phyloP scores from a whole-genome alignment of 495 filamentous ascomycete species.

The Opeltia flavorubescens region DNA sequence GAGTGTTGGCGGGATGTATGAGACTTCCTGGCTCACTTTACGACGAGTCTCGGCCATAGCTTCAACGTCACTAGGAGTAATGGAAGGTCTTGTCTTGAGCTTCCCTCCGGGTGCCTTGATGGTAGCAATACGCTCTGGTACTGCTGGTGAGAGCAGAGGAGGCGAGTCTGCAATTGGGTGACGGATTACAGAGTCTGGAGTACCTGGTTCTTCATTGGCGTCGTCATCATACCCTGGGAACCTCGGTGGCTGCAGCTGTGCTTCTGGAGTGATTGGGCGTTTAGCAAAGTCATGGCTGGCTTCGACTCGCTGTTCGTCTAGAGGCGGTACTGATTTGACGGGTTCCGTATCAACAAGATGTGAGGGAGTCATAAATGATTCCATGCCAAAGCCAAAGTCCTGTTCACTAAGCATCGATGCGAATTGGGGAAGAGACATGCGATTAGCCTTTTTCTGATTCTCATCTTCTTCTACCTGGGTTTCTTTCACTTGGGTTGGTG shows the following conservation, averaged over 20 bases:
- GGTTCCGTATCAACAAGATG: conserved; percentile 24
- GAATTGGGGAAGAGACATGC: conserved; percentile 32
- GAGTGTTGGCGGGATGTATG: conserved; percentile 47
- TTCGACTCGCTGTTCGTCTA: not conserved
- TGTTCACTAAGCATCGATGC: conserved; percentile 27
- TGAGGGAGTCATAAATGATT: conserved; percentile 35
- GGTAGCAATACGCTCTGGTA: conserved; percentile 78
- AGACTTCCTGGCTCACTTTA: conserved; percentile 54
- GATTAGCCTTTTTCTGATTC: conserved; percentile 7
- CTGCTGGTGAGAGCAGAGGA: conserved; percentile 36
- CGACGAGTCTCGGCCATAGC: conserved; percentile 80
- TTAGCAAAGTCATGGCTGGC: conserved; percentile 36
- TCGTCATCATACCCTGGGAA: conserved; percentile 30
- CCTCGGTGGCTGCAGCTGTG: conserved; percentile 33
- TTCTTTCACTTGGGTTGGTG: not conserved
- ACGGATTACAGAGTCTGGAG: conserved; percentile 88
- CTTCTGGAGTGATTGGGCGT: conserved; percentile 52
- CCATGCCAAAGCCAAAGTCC: conserved; percentile 36
- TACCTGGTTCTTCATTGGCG: conserved; percentile 53
- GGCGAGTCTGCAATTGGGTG: conserved; percentile 41
- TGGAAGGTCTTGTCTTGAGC: conserved; percentile 80
- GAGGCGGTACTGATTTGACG: conserved; percentile 4
- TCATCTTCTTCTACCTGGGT: no score
- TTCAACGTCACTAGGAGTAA: conserved; percentile 70
- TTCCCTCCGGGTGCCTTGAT: conserved; percentile 78